Evolutionary conservation across 2,329 filamentous ascomycete genomes (phyloP).

Genomic region (Aspergillus eucalypticola): DNA sequence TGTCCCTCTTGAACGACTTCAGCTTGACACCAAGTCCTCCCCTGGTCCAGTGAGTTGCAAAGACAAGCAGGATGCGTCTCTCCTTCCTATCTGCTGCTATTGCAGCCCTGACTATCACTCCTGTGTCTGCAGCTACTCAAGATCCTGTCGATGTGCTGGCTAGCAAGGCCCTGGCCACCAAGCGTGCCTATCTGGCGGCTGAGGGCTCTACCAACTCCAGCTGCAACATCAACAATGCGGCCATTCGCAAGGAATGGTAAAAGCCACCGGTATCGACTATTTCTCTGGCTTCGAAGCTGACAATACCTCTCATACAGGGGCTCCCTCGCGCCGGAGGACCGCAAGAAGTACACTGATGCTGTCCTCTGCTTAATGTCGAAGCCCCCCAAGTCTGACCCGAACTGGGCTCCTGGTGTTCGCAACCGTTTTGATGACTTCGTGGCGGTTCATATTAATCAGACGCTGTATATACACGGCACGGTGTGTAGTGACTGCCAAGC

Average conservation of each 20-base stretch:
- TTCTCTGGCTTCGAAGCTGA: not conserved
- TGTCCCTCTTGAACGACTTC: not conserved
- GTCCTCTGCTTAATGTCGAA: constrained; percentile 43
- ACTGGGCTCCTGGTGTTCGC: constrained; percentile 45
- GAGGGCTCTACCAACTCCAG: not conserved
- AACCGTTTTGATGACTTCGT: constrained; percentile 56
- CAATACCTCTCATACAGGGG: not conserved
- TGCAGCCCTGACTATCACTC: constrained; percentile 8
- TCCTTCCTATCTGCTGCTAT: not conserved
- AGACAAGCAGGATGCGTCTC: constrained; percentile 1
- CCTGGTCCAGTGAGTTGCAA: not conserved
- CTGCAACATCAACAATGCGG: constrained; percentile 10
- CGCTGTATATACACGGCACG: constrained; percentile 45
- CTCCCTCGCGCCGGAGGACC: not conserved
- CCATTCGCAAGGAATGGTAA: constrained; percentile 1
- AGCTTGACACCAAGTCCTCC: not conserved
- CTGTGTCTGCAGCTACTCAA: not conserved
- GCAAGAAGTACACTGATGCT: constrained; percentile 44
- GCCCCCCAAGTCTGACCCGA: constrained; percentile 16
- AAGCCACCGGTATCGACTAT: not conserved
- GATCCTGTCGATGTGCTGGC: constrained; percentile 13
- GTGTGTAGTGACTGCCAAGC: constrained; percentile 14
- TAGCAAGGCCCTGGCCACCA: constrained; percentile 12
- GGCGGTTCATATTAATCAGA: constrained; percentile 52
- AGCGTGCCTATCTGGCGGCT: constrained; percentile 6